A percentile compares a stretch with the other conserved stretches of the same genome.
These are phyloP conservation scores for Clavariopsis aquatica DNA, from an alignment of 495 filamentous ascomycete species.

Conservation along the genomic window DNA sequence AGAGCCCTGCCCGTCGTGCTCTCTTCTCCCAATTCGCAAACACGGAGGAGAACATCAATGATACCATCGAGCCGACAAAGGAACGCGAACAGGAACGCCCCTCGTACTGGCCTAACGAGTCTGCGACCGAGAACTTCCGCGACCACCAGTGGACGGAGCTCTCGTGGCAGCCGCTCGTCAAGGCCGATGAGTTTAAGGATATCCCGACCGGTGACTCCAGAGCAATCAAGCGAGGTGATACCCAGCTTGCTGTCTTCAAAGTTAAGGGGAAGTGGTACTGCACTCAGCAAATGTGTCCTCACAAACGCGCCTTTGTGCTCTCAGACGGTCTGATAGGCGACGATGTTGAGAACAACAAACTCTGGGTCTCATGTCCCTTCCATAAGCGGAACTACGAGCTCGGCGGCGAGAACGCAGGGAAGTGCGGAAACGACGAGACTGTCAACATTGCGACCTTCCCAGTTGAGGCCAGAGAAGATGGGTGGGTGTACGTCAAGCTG, in stretches of 20 bases:
- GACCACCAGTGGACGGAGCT: constrained; percentile 70
- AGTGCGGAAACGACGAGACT: constrained; percentile 73
- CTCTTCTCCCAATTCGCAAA: constrained; percentile 88
- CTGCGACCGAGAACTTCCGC: constrained; percentile 72
- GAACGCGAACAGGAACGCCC: constrained; percentile 79
- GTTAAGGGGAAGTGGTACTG: constrained; percentile 81
- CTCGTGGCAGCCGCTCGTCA: constrained; percentile 83
- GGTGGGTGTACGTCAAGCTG: constrained; percentile 82
- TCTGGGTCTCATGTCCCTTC: constrained; percentile 86
- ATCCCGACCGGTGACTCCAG: constrained; percentile 68
- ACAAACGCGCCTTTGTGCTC: constrained; percentile 89
- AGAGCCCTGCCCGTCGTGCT: constrained; percentile 65
- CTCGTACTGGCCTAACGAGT: constrained; percentile 77
- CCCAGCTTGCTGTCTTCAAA: constrained; percentile 89
- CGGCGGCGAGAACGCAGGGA: constrained; percentile 64
- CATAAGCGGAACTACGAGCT: constrained; percentile 94
- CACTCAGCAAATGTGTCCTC: constrained; percentile 98
- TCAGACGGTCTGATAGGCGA: constrained; percentile 89
- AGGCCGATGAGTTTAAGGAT: constrained; percentile 72
- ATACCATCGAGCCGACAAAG: constrained; percentile 68
- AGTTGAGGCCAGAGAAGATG: constrained; percentile 75
- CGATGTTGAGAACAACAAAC: constrained; percentile 53
- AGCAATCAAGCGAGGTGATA: constrained; percentile 84
- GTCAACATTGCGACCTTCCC: constrained; percentile 87
- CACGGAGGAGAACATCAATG: constrained; percentile 69